Base-by-base conservation (phyloP, 768 basidiomycete species). In the Cystofilobasidium macerans region DNA sequence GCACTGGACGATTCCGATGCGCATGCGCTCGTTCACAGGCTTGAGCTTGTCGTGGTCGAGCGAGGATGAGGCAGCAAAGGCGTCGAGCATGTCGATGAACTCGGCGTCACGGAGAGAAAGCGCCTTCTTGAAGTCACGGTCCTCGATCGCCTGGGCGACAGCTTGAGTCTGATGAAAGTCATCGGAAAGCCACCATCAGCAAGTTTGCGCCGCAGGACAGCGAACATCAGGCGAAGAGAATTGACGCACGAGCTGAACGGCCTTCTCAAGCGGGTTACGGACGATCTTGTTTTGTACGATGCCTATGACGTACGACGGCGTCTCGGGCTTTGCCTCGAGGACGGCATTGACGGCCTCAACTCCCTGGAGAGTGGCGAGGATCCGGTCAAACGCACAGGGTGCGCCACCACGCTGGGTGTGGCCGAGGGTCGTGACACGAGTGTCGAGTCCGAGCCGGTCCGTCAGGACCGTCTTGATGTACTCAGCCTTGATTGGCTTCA, bases 241-340 rank as follows among this genome's bases (percentile, higher is more conserved):
- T 48, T 20, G n/a, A 64, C 74, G 57, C 71, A 89, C 91, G 85
- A 86, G 85, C 51, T 84, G 83, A 22, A 99, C 95, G 61, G 95
- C 94, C 67, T 98, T 88, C 81, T 95, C 82, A 51, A 99, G 78
- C 18, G 91, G 90, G 12, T 93, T 86, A 32, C 90, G 83, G 11
- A 82, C 91, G 70, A 99, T 89, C 78, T 94, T 94, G 79, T 95
- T 97, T 78, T 97, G 93, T 69, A 84, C 83, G 43, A 95, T 81
- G 28, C 95, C 93, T 72, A 99, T 98, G 87, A 99, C 94, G 74
- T 93, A 97, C 0, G 91, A 94, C 6, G 94, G 94, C 0, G 88
- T 90, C 24, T 87, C 83, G 6, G 93, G 90, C 0, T 84, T 87
- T 0, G 94, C 83, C 71, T 86, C 84, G 8, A 98, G 79, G 32